Evolutionary conservation across 345 rosid species (phyloP), one percentile per base, ranked within the genome.

Genomic region (Camelina hispida): DNA sequence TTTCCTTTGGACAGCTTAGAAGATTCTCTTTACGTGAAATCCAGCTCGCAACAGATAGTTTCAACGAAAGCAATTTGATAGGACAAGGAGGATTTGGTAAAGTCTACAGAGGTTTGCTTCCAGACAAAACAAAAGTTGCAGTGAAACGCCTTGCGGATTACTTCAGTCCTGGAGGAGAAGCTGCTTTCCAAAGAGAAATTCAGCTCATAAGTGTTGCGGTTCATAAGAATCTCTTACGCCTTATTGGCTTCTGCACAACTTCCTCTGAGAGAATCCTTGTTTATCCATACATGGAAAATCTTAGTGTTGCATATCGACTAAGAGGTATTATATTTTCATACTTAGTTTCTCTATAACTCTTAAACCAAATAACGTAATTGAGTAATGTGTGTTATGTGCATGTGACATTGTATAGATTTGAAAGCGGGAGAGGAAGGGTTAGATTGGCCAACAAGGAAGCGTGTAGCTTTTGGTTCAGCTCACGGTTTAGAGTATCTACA

Each of bases 51-150:
- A 91, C 98, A 4, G 86, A 89, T 71, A 83, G 88, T 74, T 93
- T 93, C 88, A 86, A 86, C 42, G 97, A 91, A 55, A 82, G 71
- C 75, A 91, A 85, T 69, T 22, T 89, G 66, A 89, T 93, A 14
- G 98, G 98, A 64, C 96, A 88, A 71, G 96, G 98, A 83, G 98
- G 98, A 10, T 93, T 89, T 72, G 98, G 98, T 16, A 91, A 88
- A 79, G 97, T 93, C 35, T 93, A 93, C 68, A 87, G 82, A 83
- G 98, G 97, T 53, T 77, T 88, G 62, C 98, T 93, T 74, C 74
- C 86, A 15, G 97, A 91, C 84, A 80, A 79, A 78, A 87, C 89
- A 38, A 84, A 87, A 72, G 86, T 93, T 64, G 97, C 98, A 1
- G 85, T 91, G 37, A 93, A 93, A 82, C 91, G 98, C 3, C 96